Base-by-base conservation (phyloP, 148 eudicot species). In the Silene uniflora region DNA sequence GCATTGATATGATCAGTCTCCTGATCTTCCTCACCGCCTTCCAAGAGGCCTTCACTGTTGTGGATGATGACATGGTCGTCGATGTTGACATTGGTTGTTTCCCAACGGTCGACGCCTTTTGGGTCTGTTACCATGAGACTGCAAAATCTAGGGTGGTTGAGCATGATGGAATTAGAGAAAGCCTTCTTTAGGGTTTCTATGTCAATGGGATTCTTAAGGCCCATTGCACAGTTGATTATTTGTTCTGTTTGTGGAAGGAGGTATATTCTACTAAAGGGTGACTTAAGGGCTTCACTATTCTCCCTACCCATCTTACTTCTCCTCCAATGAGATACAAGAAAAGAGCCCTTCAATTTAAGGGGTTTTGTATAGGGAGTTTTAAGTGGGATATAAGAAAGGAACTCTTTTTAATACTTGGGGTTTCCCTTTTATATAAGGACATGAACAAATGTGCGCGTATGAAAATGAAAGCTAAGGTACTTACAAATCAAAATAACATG, bases 81-180 rank as follows among this genome's bases (percentile, higher is more conserved):
- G 59, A 93, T 44, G 74, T 88, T 81, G 55, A 93, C 78, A 0
- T 46, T 42, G 49, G 86, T 84, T 73, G 10, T 79, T 0, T 77
- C 55, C 98, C 98, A 93, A 69, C 74, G 71, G 2, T 84, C 84
- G 52, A 75, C 76, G 49, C 86, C 85, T 58, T 68, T 60, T 21
- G 55, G 77, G 86, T 85, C 78, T 13, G 56, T 52, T 62, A 89
- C 83, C 78, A 89, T n/a, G 16, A 93, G 85, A 84, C 93, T 89
- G 74, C 84, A 73, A 86, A 93, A 93, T 17, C 96, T 78, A 5
- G 98, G 96, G 83, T 85, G 91, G 11, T 79, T 77, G 65, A 86
- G 10, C 81, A 88, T 77, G 75, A 81, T 47, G 7, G 93, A 88
- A 75, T 73, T 35, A 35, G 69, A 54, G 62, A 93, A 52, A 3